Conservation (phyloP, 1,139 yeast genomes). For the Blastobotrys buckinghamii region DNA sequence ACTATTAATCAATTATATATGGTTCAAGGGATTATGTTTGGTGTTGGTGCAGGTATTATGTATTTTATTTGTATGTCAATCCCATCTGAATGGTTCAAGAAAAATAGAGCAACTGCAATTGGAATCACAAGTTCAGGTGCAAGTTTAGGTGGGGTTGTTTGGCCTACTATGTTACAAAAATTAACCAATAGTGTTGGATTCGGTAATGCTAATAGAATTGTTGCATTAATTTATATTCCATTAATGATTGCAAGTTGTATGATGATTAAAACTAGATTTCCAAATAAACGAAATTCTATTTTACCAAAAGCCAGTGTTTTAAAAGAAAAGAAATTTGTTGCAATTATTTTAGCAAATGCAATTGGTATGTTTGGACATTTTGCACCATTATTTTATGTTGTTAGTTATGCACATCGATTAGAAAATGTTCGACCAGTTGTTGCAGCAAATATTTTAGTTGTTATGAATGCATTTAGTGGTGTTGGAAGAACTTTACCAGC, state of each 20-base stretch:
- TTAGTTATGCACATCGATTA: conserved; percentile 53
- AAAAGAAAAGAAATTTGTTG: conserved; percentile 3
- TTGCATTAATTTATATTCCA: conserved; percentile 35
- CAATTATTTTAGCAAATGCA: conserved; percentile 22
- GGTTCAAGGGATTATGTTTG: conserved; percentile 52
- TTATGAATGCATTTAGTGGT: conserved; percentile 54
- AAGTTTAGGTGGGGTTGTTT: conserved; percentile 57
- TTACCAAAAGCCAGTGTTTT: conserved; percentile 15
- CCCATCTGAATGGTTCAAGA: conserved; percentile 56
- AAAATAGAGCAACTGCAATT: conserved; percentile 53
- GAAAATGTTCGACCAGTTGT: conserved; percentile 45
- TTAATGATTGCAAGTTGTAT: conserved; percentile 35
- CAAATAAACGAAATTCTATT: conserved; percentile 14
- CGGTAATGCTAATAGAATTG: conserved; percentile 47
- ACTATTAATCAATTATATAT: conserved; percentile 50
- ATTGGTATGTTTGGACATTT: conserved; percentile 38
- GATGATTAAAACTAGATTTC: conserved; percentile 31
- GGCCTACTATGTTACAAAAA: conserved; percentile 53
- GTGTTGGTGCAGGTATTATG: conserved; percentile 52
- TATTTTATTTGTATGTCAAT: conserved; percentile 56
- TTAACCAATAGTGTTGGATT: conserved; percentile 49
- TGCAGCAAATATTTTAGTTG: conserved; percentile 36
- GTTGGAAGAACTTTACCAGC: conserved; percentile 56
- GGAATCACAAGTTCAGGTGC: conserved; percentile 64
- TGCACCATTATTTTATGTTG: conserved; percentile 46